Evolutionary conservation across 2,329 filamentous ascomycete species (phyloP).

Genomic region (Alternaria triticina): DNA sequence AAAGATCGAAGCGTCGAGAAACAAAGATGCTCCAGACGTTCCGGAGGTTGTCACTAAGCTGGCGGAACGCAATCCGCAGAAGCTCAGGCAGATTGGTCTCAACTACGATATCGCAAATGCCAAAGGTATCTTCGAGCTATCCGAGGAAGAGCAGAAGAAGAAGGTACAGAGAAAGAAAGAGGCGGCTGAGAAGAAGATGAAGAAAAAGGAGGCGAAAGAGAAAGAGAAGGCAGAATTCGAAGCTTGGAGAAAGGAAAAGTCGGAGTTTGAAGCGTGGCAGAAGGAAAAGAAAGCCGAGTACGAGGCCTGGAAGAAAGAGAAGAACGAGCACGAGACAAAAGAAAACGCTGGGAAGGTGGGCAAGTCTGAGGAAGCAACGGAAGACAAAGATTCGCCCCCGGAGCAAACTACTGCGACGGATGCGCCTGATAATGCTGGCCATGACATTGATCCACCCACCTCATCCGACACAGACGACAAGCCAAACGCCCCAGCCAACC

Average conservation of each 20-base stretch:
- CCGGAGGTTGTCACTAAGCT: conserved; percentile 65
- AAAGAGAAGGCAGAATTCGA: conserved; percentile 41
- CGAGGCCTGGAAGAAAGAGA: conserved; percentile 43
- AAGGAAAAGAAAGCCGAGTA: conserved; percentile 41
- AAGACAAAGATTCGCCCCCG: background rate
- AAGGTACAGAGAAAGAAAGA: conserved; percentile 45
- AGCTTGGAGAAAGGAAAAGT: conserved; percentile 42
- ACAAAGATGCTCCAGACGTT: conserved; percentile 57
- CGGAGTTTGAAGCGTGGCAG: conserved; percentile 32
- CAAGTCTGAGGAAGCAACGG: background rate
- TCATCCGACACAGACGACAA: background rate
- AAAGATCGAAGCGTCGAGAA: conserved; percentile 70
- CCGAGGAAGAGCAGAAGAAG: conserved; percentile 55
- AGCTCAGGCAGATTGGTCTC: conserved; percentile 68
- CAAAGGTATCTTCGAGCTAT: conserved; percentile 63
- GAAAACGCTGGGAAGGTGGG: conserved; percentile 16
- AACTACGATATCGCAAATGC: conserved; percentile 74
- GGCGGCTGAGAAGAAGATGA: conserved; percentile 39
- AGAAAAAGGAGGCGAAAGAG: conserved; percentile 39
- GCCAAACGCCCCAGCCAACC: background rate
- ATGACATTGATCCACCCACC: background rate
- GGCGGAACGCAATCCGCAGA: conserved; percentile 51
- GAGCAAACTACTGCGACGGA: background rate
- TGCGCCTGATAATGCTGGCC: background rate
- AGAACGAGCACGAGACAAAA: conserved; percentile 12